These are phyloP conservation scores for Starmerella bombi DNA, from an alignment of 805 yeast species.

Conservation along the genomic window DNA sequence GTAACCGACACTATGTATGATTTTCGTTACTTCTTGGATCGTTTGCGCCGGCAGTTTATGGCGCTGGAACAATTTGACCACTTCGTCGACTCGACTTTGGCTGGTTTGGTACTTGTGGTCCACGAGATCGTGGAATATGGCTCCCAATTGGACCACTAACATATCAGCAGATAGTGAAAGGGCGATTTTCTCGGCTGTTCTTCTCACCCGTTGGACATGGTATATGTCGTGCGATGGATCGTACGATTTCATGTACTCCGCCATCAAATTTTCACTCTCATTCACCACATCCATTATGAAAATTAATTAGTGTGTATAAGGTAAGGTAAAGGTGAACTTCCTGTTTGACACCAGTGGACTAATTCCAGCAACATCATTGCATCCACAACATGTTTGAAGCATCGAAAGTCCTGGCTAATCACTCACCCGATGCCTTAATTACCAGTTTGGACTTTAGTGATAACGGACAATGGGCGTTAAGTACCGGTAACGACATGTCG, in stretches of 20 bases:
- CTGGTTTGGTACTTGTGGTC: slow-evolving; percentile 25
- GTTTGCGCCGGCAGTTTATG: slow-evolving; percentile 15
- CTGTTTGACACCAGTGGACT: too few relatives aligned
- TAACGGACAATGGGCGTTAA: slow-evolving; percentile 60
- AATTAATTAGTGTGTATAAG: too few relatives aligned
- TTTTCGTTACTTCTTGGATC: slow-evolving; percentile 16
- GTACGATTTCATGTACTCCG: slow-evolving; percentile 21
- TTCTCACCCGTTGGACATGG: slow-evolving; percentile 26
- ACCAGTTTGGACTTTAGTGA: slow-evolving; percentile 57
- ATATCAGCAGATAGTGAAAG: slow-evolving; percentile 15
- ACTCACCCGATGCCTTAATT: slow-evolving; percentile 21
- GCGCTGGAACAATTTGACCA: slow-evolving; percentile 8
- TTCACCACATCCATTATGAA: too few relatives aligned
- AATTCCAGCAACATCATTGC: too few relatives aligned
- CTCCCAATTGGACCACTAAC: slow-evolving; percentile 25
- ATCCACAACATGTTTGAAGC: slow-evolving; percentile 6
- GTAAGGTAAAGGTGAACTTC: too few relatives aligned
- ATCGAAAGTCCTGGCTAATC: slow-evolving; percentile 9
- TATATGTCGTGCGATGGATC: slow-evolving; percentile 27
- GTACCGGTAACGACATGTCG: slow-evolving; percentile 69
- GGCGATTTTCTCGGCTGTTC: slow-evolving; percentile 21
- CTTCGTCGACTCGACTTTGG: slow-evolving; percentile 8
- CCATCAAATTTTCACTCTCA: slow-evolving; percentile 7
- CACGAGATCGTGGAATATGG: slow-evolving; percentile 26
- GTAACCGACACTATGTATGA: slow-evolving; percentile 23